These are phyloP conservation scores for Daldinia bambusicola DNA, from an alignment of 495 filamentous ascomycete genomes.

Conservation along the genomic window DNA sequence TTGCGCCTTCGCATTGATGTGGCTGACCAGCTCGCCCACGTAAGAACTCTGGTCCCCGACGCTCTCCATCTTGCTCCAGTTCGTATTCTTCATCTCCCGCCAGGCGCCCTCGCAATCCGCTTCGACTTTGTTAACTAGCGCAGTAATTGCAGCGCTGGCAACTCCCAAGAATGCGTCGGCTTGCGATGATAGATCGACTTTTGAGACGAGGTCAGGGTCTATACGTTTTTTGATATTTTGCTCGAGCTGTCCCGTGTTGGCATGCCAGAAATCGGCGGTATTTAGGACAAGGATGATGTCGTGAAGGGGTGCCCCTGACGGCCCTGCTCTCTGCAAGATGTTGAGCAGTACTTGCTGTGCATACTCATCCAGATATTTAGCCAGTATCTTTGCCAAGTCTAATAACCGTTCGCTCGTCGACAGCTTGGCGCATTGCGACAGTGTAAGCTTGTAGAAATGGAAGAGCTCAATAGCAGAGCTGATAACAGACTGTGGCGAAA, in stretches of 20 bases:
- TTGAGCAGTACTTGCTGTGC: slow-evolving; percentile 89
- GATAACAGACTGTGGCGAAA: slow-evolving; percentile 88
- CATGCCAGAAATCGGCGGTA: slow-evolving; percentile 97
- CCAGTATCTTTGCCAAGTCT: slow-evolving; percentile 84
- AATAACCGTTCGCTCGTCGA: slow-evolving; percentile 88
- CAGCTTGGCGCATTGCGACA: slow-evolving; percentile 95
- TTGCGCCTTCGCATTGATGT: slow-evolving; percentile 71
- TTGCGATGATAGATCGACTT: slow-evolving; percentile 89
- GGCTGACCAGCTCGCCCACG: slow-evolving; percentile 79
- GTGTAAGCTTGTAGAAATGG: slow-evolving; percentile 89
- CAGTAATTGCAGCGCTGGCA: slow-evolving; percentile 84
- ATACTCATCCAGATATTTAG: slow-evolving; percentile 95
- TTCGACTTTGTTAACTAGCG: slow-evolving; percentile 85
- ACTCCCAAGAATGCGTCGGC: slow-evolving; percentile 96
- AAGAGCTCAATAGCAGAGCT: slow-evolving; percentile 96
- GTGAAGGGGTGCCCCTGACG: slow-evolving; percentile 71
- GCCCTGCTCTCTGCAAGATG: slow-evolving; percentile 72
- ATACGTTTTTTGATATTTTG: slow-evolving; percentile 93
- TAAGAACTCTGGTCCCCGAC: slow-evolving; percentile 97
- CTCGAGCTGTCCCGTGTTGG: slow-evolving; percentile 88
- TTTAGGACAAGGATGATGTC: slow-evolving; percentile 89
- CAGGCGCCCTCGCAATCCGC: slow-evolving; percentile 83
- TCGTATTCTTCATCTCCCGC: slow-evolving; percentile 96
- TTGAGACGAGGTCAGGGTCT: slow-evolving; percentile 76
- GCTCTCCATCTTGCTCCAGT: slow-evolving; percentile 93